Evolutionary conservation across 2,329 filamentous ascomycete genomes (phyloP).

Genomic region (Xylariales sp.): DNA sequence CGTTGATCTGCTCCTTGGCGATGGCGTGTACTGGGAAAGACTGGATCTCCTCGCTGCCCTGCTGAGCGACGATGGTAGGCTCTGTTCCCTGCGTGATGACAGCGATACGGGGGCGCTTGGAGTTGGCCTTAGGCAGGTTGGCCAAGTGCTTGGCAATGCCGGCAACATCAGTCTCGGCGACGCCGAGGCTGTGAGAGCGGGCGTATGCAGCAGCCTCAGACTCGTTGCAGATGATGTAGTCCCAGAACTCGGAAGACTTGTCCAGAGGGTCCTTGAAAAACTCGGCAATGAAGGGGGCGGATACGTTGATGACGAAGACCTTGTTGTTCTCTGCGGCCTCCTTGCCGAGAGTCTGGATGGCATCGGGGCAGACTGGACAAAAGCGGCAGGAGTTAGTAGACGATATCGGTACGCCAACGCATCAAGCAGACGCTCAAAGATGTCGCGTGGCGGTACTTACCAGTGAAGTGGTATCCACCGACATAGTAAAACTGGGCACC

Average conservation of each 20-base stretch:
- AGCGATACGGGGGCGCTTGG: conserved; percentile 74
- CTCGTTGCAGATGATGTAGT: conserved; percentile 97
- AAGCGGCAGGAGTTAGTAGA: no score
- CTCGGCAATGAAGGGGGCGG: conserved; percentile 90
- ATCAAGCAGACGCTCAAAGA: no score
- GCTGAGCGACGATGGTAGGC: conserved; percentile 79
- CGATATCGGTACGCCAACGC: no score
- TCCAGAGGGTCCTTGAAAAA: conserved; percentile 98
- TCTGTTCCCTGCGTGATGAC: conserved; percentile 94
- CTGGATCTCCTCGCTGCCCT: conserved; percentile 65
- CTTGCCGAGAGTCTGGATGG: conserved; percentile 84
- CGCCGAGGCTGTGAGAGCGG: conserved; percentile 66
- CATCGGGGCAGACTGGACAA: conserved; percentile 77
- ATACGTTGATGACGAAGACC: conserved; percentile 85
- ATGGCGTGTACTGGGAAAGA: conserved; percentile 81
- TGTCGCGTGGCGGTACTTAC: no score
- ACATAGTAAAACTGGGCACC: conserved; percentile 87
- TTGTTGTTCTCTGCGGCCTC: conserved; percentile 89
- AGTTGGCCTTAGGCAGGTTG: conserved; percentile 88
- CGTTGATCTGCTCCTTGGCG: conserved; percentile 73
- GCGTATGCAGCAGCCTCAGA: conserved; percentile 87
- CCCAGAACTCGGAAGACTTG: conserved; percentile 82
- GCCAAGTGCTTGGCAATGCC: conserved; percentile 84
- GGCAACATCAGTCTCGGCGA: conserved; percentile 67
- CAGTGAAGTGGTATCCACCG: conserved; percentile 93